Evolutionary conservation across 768 basidiomycete species (phyloP).

Genomic region (Leccinum pellstonianum): DNA sequence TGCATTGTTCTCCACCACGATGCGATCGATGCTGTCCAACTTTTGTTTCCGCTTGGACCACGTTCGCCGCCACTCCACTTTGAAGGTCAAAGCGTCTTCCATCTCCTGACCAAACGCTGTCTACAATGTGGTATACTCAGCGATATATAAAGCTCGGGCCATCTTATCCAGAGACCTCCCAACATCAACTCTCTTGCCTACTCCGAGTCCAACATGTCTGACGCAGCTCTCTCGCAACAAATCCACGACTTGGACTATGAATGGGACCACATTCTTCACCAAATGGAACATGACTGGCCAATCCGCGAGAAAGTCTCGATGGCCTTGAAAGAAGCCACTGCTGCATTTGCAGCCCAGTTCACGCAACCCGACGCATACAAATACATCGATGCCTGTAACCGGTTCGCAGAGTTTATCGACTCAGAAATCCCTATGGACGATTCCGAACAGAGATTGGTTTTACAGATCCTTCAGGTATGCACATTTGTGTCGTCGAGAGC

Average conservation of each 20-base stretch:
- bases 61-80: background rate
- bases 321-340: conserved; percentile 11
- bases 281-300: background rate
- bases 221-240: background rate
- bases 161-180: background rate
- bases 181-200: background rate
- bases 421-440: background rate
- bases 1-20: conserved; percentile 8
- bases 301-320: conserved; percentile 1
- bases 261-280: conserved; percentile 2
- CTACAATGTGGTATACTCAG: conserved; percentile 5
- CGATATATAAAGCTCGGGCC: conserved; percentile 17
- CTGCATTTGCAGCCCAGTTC: conserved; percentile 17
- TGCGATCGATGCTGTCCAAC: background rate
- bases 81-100: conserved; percentile 1
- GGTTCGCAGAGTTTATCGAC: conserved; percentile 12
- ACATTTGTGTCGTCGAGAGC: background rate
- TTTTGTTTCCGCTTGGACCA: conserved; percentile 14
- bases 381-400: conserved; percentile 11
- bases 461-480: conserved; percentile 23
- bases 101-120: background rate
- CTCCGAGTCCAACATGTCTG: conserved; percentile 13
- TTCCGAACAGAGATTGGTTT: conserved; percentile 15
- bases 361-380: conserved; percentile 12
- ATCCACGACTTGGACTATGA: background rate